Percentiles rank a stretch among this genome's conserved stretches.
Evolutionary conservation across 23 red algal species (phyloP).

Genomic region (Porphyridium purpureum): DNA sequence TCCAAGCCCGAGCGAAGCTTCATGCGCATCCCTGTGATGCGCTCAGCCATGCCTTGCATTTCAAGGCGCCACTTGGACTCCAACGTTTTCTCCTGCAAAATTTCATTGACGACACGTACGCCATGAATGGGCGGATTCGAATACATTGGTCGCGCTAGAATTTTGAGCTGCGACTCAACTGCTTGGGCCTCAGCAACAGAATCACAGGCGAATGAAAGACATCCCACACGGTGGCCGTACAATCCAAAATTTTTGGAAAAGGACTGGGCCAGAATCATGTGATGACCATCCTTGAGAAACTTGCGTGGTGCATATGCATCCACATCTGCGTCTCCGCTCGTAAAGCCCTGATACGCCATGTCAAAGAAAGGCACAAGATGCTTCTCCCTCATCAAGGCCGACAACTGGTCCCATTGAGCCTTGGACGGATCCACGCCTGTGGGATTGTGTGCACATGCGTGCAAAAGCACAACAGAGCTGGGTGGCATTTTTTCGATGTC

Average conservation of each 20-base stretch:
- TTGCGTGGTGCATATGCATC: conserved; percentile 52
- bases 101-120: conserved; percentile 33
- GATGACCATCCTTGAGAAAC: conserved; percentile 43
- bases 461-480: conserved; percentile 52
- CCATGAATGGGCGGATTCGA: conserved; percentile 61
- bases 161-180: conserved; percentile 57
- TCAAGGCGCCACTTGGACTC: conserved; percentile 42
- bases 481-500: conserved; percentile 29
- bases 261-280: conserved; percentile 50
- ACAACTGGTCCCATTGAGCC: conserved; percentile 49
- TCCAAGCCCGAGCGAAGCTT: conserved; percentile 20
- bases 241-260: conserved; percentile 81
- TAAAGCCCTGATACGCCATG: conserved; percentile 89
- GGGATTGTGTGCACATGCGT: conserved; percentile 84
- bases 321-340: conserved; percentile 47
- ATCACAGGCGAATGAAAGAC: conserved; percentile 43
- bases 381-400: conserved; percentile 26
- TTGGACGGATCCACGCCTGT: conserved; percentile 48
- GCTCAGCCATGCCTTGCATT: conserved; percentile 52
- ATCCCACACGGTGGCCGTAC: conserved; percentile 71
- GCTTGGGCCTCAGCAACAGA: conserved; percentile 22
- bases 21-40: conserved; percentile 54
- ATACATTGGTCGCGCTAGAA: conserved; percentile 62
- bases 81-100: conserved; percentile 37
- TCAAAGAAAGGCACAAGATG: conserved; percentile 52